These are phyloP conservation scores for Didymella pomorum DNA, from an alignment of 2,329 filamentous ascomycete species.

Conservation along the genomic window DNA sequence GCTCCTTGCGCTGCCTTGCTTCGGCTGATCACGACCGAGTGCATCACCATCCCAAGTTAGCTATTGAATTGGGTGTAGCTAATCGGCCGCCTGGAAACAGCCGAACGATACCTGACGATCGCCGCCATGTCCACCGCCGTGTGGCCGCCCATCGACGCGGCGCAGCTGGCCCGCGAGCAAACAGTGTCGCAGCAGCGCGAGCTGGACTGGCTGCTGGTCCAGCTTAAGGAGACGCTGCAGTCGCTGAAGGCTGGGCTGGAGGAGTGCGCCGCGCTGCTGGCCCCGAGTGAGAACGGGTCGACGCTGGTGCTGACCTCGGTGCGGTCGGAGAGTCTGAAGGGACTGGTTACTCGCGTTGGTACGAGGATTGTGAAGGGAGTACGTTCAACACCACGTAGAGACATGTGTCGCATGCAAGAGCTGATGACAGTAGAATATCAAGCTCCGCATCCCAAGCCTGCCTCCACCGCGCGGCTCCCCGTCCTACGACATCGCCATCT, in stretches of 20 bases:
- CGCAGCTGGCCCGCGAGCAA: constrained; percentile 61
- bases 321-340: constrained; percentile 89
- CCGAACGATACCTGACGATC: too few species aligned
- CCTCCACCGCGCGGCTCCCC: constrained; percentile 61
- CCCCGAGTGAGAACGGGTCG: constrained; percentile 82
- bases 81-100: too few species aligned
- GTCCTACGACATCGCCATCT: constrained; percentile 62
- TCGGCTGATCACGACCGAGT: constrained; percentile 8
- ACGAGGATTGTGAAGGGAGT: constrained; percentile 92
- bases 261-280: constrained; percentile 87
- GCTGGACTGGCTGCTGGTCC: constrained; percentile 69
- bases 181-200: constrained; percentile 63
- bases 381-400: constrained; percentile 48
- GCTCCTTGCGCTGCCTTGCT: constrained; percentile 16
- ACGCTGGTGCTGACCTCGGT: constrained; percentile 89
- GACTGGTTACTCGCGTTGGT: constrained; percentile 87
- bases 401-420: too few species aligned
- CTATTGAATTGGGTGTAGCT: neutral
- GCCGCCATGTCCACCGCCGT: constrained; percentile 66
- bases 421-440: constrained; percentile 65
- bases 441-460: constrained; percentile 77
- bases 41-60: neutral
- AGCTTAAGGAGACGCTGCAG: constrained; percentile 67
- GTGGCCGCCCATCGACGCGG: constrained; percentile 64
- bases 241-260: constrained; percentile 76